Base-by-base conservation (phyloP, 2,329 filamentous ascomycete genomes). In the Cladophialophora exuberans region DNA sequence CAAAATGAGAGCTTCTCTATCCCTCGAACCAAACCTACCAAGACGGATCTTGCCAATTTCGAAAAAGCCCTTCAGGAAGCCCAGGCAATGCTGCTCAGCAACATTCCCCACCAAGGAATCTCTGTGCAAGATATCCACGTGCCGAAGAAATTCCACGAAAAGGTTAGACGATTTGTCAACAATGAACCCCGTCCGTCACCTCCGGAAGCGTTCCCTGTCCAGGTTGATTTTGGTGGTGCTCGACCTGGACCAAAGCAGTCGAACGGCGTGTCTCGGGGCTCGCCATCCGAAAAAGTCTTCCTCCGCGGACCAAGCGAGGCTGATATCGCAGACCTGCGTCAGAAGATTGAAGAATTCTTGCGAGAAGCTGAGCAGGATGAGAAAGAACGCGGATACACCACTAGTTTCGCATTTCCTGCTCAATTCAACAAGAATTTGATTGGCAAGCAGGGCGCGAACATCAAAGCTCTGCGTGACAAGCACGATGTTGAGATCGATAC, bases 311-410 rank as follows among this genome's bases (percentile, higher is more conserved):
- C 91, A 18, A 76, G 82, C 42, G 54, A 60, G 18, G 83, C 84
- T 15, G 82, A 83, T 18, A 90, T 96, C 3, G 83, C 88, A 47
- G 82, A 84, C 2, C 80, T 97, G 33, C 80, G 83, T 25, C 74
- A 80, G 30, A 94, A 92, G 76, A 84, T 96, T 50, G 74, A 83
- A 55, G 83, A 83, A 5, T 97, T 96, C 67, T 79, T 97, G 18
- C 86, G 88, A 68, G 88, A 95, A 69, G 91, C 96, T 73, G 89
- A 92, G 76, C 83, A 90, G 70, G 92, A 97, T 59, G 93, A 97
- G 73, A 89, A 94, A 69, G 93, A 97, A 74, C 89, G 93, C 56
- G 91, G 90, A 39, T 95, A 92, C 74, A 91, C 85, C 2, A 77
- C 89, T 56, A 84, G 83, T 22, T 97, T 97, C 64, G 90, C 96